Evolutionary conservation across 2,329 filamentous ascomycete species (phyloP).

Genomic region (Pseudovirgaria hyperparasitica): DNA sequence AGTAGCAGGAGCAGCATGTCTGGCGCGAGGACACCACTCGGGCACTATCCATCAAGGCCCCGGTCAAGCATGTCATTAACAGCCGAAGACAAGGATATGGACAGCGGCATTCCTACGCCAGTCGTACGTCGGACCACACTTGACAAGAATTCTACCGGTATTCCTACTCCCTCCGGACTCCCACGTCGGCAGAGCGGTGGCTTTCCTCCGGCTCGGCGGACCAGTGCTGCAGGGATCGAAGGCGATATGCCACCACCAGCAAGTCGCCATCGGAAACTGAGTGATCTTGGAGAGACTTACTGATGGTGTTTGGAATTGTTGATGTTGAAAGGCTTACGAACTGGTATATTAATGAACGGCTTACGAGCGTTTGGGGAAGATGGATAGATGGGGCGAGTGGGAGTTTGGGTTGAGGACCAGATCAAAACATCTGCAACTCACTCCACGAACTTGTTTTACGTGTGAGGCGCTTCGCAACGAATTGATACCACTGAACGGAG

Average conservation of each 20-base stretch:
- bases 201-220: no score
- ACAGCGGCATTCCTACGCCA: slow-evolving; percentile 29
- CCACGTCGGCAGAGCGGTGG: slow-evolving; percentile 40
- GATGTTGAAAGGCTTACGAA: not conserved
- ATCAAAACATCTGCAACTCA: no score
- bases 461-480: no score
- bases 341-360: no score
- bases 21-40: slow-evolving; percentile 51
- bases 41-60: slow-evolving; percentile 24
- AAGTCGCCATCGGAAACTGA: slow-evolving; percentile 36
- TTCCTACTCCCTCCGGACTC: slow-evolving; percentile 35
- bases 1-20: slow-evolving; percentile 51
- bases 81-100: slow-evolving; percentile 33
- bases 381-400: slow-evolving; percentile 1
- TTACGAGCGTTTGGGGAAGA: no score
- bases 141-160: slow-evolving; percentile 29
- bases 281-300: slow-evolving; percentile 45
- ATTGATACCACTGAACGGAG: no score
- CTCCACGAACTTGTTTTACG: no score
- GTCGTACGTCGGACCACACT: slow-evolving; percentile 30
- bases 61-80: slow-evolving; percentile 33
- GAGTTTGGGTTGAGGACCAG: not conserved
- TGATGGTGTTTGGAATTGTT: slow-evolving; percentile 14
- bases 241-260: slow-evolving; percentile 33
- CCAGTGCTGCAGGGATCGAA: slow-evolving; percentile 23